Base-by-base conservation (phyloP, 129 eudicot genomes). In the Dittrichia graveolens region DNA sequence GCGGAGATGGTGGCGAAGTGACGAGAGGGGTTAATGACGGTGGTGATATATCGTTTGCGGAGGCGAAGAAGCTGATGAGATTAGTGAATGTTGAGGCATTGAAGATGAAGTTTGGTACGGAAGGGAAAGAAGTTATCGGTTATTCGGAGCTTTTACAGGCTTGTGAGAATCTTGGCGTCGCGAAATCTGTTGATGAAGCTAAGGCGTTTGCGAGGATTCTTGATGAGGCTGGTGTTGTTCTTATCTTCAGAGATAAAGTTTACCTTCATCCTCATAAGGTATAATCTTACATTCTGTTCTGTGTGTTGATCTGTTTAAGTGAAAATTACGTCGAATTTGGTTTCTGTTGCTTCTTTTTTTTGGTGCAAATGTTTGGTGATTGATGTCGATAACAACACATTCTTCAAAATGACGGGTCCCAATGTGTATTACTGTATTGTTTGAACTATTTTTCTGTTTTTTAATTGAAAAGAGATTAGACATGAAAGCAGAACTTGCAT, bases 241-340 rank as follows among this genome's bases (percentile, higher is more conserved):
- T 93, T 42, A 81, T 92, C n/a, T 92, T 92, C 60, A 83, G 98
- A 61, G 98, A 92, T 67, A 87, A 84, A 82, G 98, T 92, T 47
- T 87, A 92, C 50, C 92, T 92, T 58, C 95, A 92, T 73, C 98
- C 98, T 64, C 92, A 92, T 67, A 92, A 89, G 95, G 96, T 93
- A 61, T 13, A 34, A 24, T 13, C 14, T 31, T 7, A 5, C 3
- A 0, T 11, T 18, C 11, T 40, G 9, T 3, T 72, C 34, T 55
- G 35, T 55, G 31, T 58, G 43, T 70, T 49, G 7, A 3, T 61
- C 12, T 35, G 3, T 63, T 5, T 61, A 24, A 13, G 14, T 53
- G 34, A 66, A 55, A 41, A 49, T 44, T 67, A 35, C n/a, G 45
- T 34, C 5, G 69, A 18, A 13, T 58, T 45, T 1, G 69, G 40